phyloP scores from a whole-genome alignment of 106 monocot species.

The Ottelia alismoides region DNA sequence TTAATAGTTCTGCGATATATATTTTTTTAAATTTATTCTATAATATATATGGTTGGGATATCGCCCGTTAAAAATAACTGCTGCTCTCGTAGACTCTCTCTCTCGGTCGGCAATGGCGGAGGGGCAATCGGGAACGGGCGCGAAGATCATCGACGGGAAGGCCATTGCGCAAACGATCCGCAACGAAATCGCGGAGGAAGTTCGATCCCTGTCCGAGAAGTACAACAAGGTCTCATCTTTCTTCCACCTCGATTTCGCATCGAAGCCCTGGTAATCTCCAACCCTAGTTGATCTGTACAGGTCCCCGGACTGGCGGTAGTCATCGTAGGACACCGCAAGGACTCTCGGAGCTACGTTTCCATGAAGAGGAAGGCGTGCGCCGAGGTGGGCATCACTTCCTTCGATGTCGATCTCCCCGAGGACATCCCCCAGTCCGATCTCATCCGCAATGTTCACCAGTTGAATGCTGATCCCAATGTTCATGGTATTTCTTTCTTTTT shows the following conservation, averaged over 20 bases:
- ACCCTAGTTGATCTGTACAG: conserved; percentile 20
- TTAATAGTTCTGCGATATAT: too few species aligned
- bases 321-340: conserved; percentile 76
- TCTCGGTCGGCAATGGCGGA: conserved; percentile 15
- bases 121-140: conserved; percentile 11
- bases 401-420: conserved; percentile 60
- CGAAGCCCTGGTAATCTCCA: too few species aligned
- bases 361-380: conserved; percentile 96
- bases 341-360: conserved; percentile 74
- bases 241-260: neutral
- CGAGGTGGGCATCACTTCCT: conserved; percentile 79
- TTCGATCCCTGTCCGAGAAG: conserved; percentile 33
- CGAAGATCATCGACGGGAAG: conserved; percentile 89
- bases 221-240: conserved; percentile 25
- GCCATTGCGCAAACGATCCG: conserved; percentile 70
- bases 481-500: too few species aligned
- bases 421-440: conserved; percentile 49
- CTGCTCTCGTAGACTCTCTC: too few species aligned
- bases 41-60: too few species aligned
- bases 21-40: too few species aligned
- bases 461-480: conserved; percentile 63
- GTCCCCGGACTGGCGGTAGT: conserved; percentile 90
- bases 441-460: conserved; percentile 41
- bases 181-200: conserved; percentile 65
- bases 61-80: too few species aligned